These are phyloP conservation scores for Fragaria iinumae DNA, from an alignment of 306 rosid species.

Conservation along the genomic window DNA sequence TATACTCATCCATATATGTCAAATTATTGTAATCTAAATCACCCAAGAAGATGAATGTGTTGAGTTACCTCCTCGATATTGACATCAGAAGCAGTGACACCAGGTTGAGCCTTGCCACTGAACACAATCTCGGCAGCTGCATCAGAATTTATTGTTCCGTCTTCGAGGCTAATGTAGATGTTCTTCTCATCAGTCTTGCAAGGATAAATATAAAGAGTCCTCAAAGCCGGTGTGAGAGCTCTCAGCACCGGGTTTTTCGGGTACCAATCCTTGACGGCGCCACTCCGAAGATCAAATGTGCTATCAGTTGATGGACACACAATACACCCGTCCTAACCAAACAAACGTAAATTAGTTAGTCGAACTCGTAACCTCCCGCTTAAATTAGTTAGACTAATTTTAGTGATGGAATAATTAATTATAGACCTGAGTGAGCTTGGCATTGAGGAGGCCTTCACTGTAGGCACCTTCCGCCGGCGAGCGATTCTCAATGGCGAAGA, in stretches of 20 bases:
- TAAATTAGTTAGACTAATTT: neutral
- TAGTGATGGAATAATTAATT: neutral
- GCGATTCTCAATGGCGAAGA: constrained; percentile 79
- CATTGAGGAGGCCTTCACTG: constrained; percentile 80
- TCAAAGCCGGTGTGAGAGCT: constrained; percentile 75
- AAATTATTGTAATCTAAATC: neutral
- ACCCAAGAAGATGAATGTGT: neutral
- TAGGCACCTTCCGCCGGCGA: constrained; percentile 99
- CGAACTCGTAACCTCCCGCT: neutral
- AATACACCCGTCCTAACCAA: constrained; percentile 76
- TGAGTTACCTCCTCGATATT: constrained; percentile 80
- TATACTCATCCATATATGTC: neutral
- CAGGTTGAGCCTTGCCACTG: constrained; percentile 94
- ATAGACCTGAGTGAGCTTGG: constrained; percentile 82
- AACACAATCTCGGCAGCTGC: constrained; percentile 81
- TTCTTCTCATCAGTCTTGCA: constrained; percentile 78
- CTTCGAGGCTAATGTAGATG: constrained; percentile 65
- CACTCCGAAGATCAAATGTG: constrained; percentile 77
- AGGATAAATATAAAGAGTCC: constrained; percentile 63
- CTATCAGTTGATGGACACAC: constrained; percentile 97
- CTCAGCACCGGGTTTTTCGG: constrained; percentile 92
- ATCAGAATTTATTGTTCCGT: constrained; percentile 37
- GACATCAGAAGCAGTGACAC: constrained; percentile 73
- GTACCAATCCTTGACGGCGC: constrained; percentile 83
- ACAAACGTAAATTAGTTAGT: neutral